Conservation (phyloP, 2,329 filamentous ascomycete genomes). For the Tympanopsis confertula region DNA sequence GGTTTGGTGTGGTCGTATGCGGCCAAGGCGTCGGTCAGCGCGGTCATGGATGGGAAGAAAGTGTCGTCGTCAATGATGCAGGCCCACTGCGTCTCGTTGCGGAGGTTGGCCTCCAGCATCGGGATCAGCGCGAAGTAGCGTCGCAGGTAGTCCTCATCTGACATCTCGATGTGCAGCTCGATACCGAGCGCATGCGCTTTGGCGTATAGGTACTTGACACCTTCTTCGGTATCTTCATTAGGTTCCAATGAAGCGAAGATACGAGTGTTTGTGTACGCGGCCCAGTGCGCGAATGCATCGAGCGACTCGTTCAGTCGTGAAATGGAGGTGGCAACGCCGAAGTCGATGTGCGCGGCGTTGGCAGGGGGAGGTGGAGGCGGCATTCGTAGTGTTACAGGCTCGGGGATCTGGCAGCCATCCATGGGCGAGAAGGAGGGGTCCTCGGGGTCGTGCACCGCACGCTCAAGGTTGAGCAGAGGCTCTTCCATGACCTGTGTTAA, state of each 20-base stretch:
- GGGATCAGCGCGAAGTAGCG: constrained; percentile 25
- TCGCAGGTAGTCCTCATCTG: constrained; percentile 20
- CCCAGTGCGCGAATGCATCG: constrained; percentile 24
- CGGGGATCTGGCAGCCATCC: background rate
- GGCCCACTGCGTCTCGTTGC: constrained; percentile 20
- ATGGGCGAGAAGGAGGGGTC: too few relatives aligned
- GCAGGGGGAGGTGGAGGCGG: constrained; percentile 11
- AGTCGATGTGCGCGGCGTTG: constrained; percentile 25
- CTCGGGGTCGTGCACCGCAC: too few relatives aligned
- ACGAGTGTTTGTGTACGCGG: constrained; percentile 19
- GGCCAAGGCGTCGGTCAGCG: background rate
- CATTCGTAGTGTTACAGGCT: constrained; percentile 17
- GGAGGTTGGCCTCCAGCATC: constrained; percentile 18
- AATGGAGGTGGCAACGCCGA: constrained; percentile 25
- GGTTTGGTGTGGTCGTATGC: background rate
- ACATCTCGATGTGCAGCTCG: constrained; percentile 17
- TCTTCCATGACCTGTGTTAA: too few relatives aligned
- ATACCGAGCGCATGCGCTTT: constrained; percentile 21
- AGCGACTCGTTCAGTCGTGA: constrained; percentile 23
- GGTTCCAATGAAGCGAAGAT: constrained; percentile 23
- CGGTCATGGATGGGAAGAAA: background rate
- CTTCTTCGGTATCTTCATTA: constrained; percentile 12
- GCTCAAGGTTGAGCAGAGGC: too few relatives aligned
- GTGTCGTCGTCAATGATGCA: constrained; percentile 1
- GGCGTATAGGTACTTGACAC: constrained; percentile 9